These are phyloP conservation scores for Talaromyces ruber DNA, from an alignment of 495 filamentous ascomycete species.

Conservation along the genomic window DNA sequence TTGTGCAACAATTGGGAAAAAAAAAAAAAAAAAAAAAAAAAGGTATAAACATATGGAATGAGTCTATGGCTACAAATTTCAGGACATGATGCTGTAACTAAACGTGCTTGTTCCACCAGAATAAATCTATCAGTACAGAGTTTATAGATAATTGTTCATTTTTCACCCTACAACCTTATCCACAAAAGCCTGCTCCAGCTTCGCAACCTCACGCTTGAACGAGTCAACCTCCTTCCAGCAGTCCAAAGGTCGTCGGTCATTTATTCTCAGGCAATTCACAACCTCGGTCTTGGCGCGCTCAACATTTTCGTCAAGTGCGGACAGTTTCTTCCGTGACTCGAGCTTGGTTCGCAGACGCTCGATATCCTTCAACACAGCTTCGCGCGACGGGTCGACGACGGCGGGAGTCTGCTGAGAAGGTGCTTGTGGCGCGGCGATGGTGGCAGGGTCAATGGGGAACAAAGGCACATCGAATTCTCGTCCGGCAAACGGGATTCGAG, in stretches of 20 bases:
- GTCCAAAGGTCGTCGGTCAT: conserved; percentile 86
- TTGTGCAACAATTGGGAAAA: too few relatives aligned
- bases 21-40: too few relatives aligned
- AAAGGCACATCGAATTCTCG: conserved; percentile 26
- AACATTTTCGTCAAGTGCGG: conserved; percentile 54
- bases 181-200: conserved; percentile 78
- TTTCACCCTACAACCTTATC: conserved; percentile 62
- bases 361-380: conserved; percentile 57
- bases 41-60: not conserved
- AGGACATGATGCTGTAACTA: not conserved
- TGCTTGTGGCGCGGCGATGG: conserved; percentile 7
- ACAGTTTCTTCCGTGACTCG: conserved; percentile 63
- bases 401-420: conserved; percentile 10
- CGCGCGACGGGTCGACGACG: conserved; percentile 40
- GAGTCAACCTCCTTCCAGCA: conserved; percentile 91
- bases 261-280: conserved; percentile 69
- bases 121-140: not conserved
- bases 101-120: not conserved
- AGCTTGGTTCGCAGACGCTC: conserved; percentile 66
- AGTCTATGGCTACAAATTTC: not conserved
- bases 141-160: not conserved
- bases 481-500: conserved; percentile 38
- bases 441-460: conserved; percentile 12
- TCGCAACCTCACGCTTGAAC: conserved; percentile 81
- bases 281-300: conserved; percentile 69